These are phyloP conservation scores for Trichoderma guizhouense DNA, from an alignment of 2,329 filamentous ascomycete genomes.

Conservation along the genomic window DNA sequence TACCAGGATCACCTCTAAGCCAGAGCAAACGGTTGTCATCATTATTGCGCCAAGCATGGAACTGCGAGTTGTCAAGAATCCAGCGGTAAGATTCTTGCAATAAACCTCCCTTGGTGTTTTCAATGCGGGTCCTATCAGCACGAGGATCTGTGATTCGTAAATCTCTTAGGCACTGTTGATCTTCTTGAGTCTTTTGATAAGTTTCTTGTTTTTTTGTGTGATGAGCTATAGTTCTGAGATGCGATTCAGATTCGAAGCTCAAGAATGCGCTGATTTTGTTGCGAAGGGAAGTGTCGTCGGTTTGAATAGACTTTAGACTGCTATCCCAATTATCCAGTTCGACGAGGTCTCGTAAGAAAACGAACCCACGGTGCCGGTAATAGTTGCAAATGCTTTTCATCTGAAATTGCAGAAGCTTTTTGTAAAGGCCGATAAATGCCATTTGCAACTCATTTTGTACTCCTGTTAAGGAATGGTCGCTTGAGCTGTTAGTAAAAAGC, in stretches of 20 bases:
- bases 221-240: slow-evolving; percentile 14
- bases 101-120: slow-evolving; percentile 34
- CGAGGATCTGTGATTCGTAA: slow-evolving; percentile 29
- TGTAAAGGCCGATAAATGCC: slow-evolving; percentile 35
- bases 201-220: slow-evolving; percentile 4
- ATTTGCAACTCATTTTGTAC: not conserved
- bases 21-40: slow-evolving; percentile 30
- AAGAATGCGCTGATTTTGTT: slow-evolving; percentile 20
- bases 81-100: slow-evolving; percentile 33
- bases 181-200: slow-evolving; percentile 16
- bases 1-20: slow-evolving; percentile 40
- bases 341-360: slow-evolving; percentile 29
- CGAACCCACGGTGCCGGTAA: slow-evolving; percentile 28
- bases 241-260: not conserved
- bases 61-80: slow-evolving; percentile 31
- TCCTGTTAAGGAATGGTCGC: slow-evolving; percentile 13
- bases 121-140: slow-evolving; percentile 34
- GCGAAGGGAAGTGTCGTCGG: slow-evolving; percentile 25
- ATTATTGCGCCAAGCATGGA: slow-evolving; percentile 21
- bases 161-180: slow-evolving; percentile 20
- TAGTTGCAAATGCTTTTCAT: slow-evolving; percentile 40
- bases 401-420: slow-evolving; percentile 37
- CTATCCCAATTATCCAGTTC: slow-evolving; percentile 35
- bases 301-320: slow-evolving; percentile 28
- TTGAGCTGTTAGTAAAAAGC: slow-evolving; percentile 20